Percentiles rank a stretch among this genome's conserved stretches.
Evolutionary conservation across 768 basidiomycete genomes (phyloP).

Genomic region (Dendrothele bispora): DNA sequence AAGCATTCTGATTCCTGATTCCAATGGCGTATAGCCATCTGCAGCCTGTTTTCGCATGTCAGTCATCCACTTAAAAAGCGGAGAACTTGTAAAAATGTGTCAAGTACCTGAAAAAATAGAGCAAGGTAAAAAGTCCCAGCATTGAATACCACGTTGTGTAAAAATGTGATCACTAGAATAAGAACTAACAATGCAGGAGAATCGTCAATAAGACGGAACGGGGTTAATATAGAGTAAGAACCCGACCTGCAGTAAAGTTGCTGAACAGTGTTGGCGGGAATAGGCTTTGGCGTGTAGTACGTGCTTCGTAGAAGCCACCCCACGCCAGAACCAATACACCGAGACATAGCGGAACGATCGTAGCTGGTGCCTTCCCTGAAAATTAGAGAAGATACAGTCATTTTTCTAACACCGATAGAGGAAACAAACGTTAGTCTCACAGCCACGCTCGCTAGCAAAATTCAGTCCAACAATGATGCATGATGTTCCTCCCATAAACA

Average conservation of each 20-base stretch:
- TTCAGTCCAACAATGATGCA: conserved; percentile 79
- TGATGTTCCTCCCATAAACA: conserved; percentile 77
- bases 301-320: conserved; percentile 68
- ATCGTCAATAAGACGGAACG: background rate
- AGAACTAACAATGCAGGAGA: conserved; percentile 42
- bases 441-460: conserved; percentile 66
- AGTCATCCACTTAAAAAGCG: too few species aligned
- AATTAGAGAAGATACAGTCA: conserved; percentile 8
- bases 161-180: conserved; percentile 67
- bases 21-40: conserved; percentile 65
- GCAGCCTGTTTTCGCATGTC: conserved; percentile 58
- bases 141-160: conserved; percentile 83
- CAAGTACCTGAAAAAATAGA: conserved; percentile 71
- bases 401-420: too few species aligned
- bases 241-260: conserved; percentile 58
- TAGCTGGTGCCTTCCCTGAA: conserved; percentile 64
- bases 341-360: conserved; percentile 56
- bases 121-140: conserved; percentile 87
- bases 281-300: conserved; percentile 66
- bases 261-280: conserved; percentile 68
- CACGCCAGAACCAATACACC: conserved; percentile 55
- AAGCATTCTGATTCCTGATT: conserved; percentile 73
- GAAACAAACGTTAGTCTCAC: conserved; percentile 42
- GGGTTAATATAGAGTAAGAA: background rate
- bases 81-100: conserved; percentile 9